Base-by-base conservation (phyloP, 192 early-diverging fungal species). In the Mortierella alpina region DNA sequence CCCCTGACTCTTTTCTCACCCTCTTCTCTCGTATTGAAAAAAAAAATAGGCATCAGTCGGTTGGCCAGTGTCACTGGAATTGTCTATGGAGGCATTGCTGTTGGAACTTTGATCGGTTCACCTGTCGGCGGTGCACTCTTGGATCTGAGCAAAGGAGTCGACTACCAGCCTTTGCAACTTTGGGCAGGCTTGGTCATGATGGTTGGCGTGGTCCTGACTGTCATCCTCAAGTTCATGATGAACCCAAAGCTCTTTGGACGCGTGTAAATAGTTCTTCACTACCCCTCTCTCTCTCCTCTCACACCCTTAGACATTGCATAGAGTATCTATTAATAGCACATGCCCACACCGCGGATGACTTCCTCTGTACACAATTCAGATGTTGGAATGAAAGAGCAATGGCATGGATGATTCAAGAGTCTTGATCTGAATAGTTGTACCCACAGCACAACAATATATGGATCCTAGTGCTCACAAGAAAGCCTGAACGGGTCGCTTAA, bases 1-100 rank as follows among this genome's bases (percentile, higher is more conserved):
- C 11, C 6, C 5, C 6, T 66, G 12, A n/a, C 48, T 55, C 9
- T 47, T 47, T 47, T 57, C 12, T 57, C 11, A 18, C 49, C 14
- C 12, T 51, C 39, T 41, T 39, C 17, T 6, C 17, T 20, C 9
- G 41, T 40, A 23, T 2, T 13, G 2, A 39, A 40, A 51, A 59
- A 52, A 52, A 51, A 59, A 52, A 52, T 20, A 73, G 88, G 85
- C 14, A 86, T 89, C 20, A 75, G 84, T 31, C 81, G 86, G 0
- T 73, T 89, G 41, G 87, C 89, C 2, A 87, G 85, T 65, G 88
- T 90, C 46, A 88, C 86, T 6, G 88, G 87, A 0, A 70, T 89
- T 15, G 61, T 89, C 5, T 89, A 89, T 40, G 63, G 84, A 61
- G 88, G 85, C 4, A 82, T 84, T 57, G 86, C 86, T 64, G 51